These are phyloP conservation scores for Colletotrichum aenigma DNA, from an alignment of 2,329 filamentous ascomycete species.

Conservation along the genomic window DNA sequence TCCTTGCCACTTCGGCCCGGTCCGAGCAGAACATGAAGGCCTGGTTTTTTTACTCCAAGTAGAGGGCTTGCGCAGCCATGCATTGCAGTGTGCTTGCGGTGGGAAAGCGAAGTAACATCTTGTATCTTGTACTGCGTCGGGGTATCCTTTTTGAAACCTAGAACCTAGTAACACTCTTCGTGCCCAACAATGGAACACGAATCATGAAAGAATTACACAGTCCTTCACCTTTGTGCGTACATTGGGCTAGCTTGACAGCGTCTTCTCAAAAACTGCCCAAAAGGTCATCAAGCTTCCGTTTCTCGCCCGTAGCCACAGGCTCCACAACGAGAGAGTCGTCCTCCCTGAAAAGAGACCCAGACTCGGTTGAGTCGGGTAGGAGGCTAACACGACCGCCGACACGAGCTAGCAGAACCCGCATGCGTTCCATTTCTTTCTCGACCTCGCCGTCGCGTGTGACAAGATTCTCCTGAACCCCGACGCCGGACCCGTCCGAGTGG, in stretches of 20 bases:
- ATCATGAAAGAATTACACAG: neutral
- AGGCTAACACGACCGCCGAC: conserved; percentile 58
- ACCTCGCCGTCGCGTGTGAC: conserved; percentile 68
- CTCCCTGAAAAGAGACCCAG: conserved; percentile 15
- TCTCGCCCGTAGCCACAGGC: conserved; percentile 43
- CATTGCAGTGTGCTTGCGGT: neutral
- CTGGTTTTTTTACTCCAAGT: neutral
- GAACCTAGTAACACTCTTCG: neutral
- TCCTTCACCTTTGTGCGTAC: neutral
- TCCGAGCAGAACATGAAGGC: neutral
- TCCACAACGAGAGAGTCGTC: conserved; percentile 30
- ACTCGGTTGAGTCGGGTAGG: conserved; percentile 30
- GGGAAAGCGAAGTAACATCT: neutral
- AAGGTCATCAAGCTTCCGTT: conserved; percentile 45
- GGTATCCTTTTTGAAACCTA: conserved; percentile 11
- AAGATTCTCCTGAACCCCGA: conserved; percentile 67
- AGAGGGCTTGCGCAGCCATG: neutral
- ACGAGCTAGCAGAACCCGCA: conserved; percentile 65
- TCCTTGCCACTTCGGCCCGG: neutral
- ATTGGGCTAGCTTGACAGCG: neutral
- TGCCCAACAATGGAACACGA: neutral
- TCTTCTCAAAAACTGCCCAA: conserved; percentile 35
- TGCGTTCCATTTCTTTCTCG: conserved; percentile 69
- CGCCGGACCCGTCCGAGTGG: conserved; percentile 28
- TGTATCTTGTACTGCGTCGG: neutral